Evolutionary conservation across 768 basidiomycete species (phyloP), one percentile per base, ranked within the genome.

Genomic region (Mycena galopus): DNA sequence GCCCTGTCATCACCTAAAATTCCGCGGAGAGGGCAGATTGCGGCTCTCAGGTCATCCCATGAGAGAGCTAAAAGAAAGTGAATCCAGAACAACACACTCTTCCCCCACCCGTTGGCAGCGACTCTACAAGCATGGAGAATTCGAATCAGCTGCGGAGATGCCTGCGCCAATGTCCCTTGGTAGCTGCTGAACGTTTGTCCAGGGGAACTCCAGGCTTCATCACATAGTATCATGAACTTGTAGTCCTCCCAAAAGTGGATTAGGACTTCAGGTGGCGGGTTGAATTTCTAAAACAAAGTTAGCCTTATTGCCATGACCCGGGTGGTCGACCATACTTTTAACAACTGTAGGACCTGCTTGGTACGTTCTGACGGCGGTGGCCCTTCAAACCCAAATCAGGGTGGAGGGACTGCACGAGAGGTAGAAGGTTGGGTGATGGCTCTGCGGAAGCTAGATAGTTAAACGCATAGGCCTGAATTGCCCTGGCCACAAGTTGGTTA

Each of bases 241-340:
- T 65, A 56, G 35, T 65, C 64, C 35, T 55, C 51, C 62, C 62
- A 64, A 11, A 50, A 19, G n/a, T n/a, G 21, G 35, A 64, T 33
- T 12, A 64, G n/a, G 3, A 11, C 21, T 14, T 64, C 10, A 5
- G 25, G 27, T 27, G 3, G 2, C 27, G 29, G 27, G 51, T 7
- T 39, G 42, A 65, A 29, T 56, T 55, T 42, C 64, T 65, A 27
- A 2, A 37, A 1, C 35, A 14, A 33, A 27, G 35, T 56, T 2
- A 65, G 35, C 19, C n/a, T n/a, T n/a, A n/a, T n/a, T n/a, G n/a
- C n/a, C n/a, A n/a, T n/a, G n/a, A n/a, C n/a, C n/a, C n/a, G n/a
- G n/a, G n/a, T n/a, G n/a, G n/a, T n/a, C n/a, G n/a, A n/a, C n/a
- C n/a, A n/a, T n/a, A n/a, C n/a, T n/a, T n/a, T n/a, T n/a, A n/a